A percentile compares a stretch with the other conserved stretches of the same genome.
phyloP scores from a whole-genome alignment of 75 land plant genomes.

The Sequoia sempervirens region DNA sequence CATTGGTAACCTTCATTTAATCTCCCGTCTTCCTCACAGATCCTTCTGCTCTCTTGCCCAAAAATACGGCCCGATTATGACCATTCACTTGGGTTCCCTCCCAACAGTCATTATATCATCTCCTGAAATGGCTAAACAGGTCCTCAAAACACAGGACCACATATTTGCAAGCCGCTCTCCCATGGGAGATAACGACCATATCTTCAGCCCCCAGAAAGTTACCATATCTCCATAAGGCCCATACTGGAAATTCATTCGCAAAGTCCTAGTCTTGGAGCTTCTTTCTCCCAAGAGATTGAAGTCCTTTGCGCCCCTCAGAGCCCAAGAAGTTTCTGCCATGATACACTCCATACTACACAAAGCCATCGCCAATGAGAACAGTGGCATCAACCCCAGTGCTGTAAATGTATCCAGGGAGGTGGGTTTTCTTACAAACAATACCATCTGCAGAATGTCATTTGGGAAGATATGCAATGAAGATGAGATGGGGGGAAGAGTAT shows the following conservation, averaged over 20 bases:
- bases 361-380: no score
- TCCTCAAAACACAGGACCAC: no score
- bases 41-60: no score
- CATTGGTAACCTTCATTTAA: no score
- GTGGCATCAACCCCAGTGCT: background rate
- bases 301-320: slow-evolving; percentile 7
- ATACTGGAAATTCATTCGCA: slow-evolving; percentile 28
- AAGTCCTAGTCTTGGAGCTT: slow-evolving; percentile 20
- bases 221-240: slow-evolving; percentile 16
- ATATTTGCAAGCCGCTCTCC: no score
- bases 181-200: no score
- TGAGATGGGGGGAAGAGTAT: no score
- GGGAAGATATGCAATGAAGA: background rate
- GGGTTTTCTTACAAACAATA: background rate
- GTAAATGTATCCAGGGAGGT: background rate
- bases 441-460: background rate
- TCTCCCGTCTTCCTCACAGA: no score
- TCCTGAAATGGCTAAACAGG: no score
- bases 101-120: no score
- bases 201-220: background rate
- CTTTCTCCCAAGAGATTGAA: slow-evolving; percentile 15
- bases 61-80: no score
- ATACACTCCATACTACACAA: background rate
- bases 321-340: slow-evolving; percentile 13
- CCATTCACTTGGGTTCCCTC: no score